phyloP scores from a whole-genome alignment of 129 eudicot species.

The carrot (Daucus carota) region DH1_v3.0 NC_030387.2:718001-718500 shows the following conservation, averaged over 20 bases:
- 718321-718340: slow-evolving; percentile 1
- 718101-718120: slow-evolving; percentile 17
- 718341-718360: neutral
- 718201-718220: slow-evolving; percentile 8
- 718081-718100: slow-evolving; percentile 20
- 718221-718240: neutral
- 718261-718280: slow-evolving; percentile 6
- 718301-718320: slow-evolving; percentile 4
- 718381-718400: slow-evolving; percentile 13
- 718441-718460: too few relatives aligned
- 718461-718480: too few relatives aligned
- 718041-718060: too few relatives aligned
- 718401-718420: slow-evolving; percentile 7
- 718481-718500: too few relatives aligned
- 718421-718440: slow-evolving; percentile 8
- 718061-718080: slow-evolving; percentile 5
- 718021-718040: too few relatives aligned
- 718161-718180: slow-evolving; percentile 20
- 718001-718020: too few relatives aligned
- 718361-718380: slow-evolving; percentile 1
- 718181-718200: slow-evolving; percentile 17
- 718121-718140: slow-evolving; percentile 22
- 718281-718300: slow-evolving; percentile 22
- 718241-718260: neutral
- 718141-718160: slow-evolving; percentile 19